Base-by-base conservation (phyloP, 164 flowering plant genomes). In the Paratinospora sagittata region DNA sequence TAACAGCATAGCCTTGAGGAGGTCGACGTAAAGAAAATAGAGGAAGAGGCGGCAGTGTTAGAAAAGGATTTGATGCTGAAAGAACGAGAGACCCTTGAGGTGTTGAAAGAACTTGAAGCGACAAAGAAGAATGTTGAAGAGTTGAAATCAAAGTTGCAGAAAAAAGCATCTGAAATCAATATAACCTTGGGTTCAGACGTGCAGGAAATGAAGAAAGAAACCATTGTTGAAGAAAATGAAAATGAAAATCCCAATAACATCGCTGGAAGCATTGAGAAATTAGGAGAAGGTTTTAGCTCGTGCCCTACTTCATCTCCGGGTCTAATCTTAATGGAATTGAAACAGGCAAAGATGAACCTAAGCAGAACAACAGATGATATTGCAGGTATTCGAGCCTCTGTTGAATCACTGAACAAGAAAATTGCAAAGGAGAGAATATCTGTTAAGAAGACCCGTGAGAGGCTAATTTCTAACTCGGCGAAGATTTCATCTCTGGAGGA, bases 321-420 rank as follows among this genome's bases (percentile, higher is more conserved):
- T 34, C 49, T 84, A 57, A 87, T 95, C 27, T 78, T 89, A 63
- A 77, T 84, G 85, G 94, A 95, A 67, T 76, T 91, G 78, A 85
- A 88, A 71, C 94, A 90, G 75, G 99, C 96, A 0, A 95, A 95
- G 84, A 58, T 90, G 78, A 92, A 95, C 68, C 84, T 92, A 43
- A 82, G 80, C 65, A 85, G 81, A 68, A 90, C 97, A 43, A 91
- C 94, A 2, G 78, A 30, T 78, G 92, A 89, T 81, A 84, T 95
- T 49, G 84, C 88, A 43, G 90, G 75, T 16, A 86, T 91, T 70
- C 89, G 94, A 52, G 83, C 86, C 63, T 85, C 98, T 62, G 90
- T 92, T 72, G 93, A 87, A 57, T 77, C 83, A 1, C 84, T 84
- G 21, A 86, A 84, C 76, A 85, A 83, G 79, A 92, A 90, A 69